Percentiles rank a stretch among this genome's conserved stretches.
Evolutionary conservation across 345 rosid genomes (phyloP).

Genomic region (Lepidium sativum): DNA sequence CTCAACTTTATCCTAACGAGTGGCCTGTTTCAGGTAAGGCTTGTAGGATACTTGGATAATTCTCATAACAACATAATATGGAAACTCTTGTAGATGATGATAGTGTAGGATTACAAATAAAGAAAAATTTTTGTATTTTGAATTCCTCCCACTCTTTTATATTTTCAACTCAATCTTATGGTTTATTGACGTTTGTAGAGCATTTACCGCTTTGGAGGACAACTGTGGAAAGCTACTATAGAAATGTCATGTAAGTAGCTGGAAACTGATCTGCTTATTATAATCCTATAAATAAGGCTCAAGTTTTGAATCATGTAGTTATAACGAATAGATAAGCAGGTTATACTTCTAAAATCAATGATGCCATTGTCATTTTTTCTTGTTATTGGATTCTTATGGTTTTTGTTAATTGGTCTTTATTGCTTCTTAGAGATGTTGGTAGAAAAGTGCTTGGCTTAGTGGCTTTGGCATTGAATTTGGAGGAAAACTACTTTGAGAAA

Average conservation of each 20-base stretch:
- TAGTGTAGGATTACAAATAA: not conserved
- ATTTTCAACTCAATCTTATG: not conserved
- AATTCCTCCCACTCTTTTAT: not conserved
- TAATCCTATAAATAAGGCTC: not conserved
- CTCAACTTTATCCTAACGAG: constrained; percentile 35
- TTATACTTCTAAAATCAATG: not conserved
- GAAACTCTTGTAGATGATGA: not conserved
- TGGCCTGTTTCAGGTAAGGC: constrained; percentile 70
- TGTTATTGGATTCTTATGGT: not conserved
- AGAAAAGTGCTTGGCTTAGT: constrained; percentile 41
- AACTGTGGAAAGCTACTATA: constrained; percentile 50
- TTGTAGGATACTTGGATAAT: not conserved
- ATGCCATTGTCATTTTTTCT: not conserved
- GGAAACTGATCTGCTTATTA: not conserved
- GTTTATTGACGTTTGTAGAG: constrained; percentile 37
- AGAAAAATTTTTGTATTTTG: not conserved
- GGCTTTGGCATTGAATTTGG: constrained; percentile 72
- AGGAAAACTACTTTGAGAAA: constrained; percentile 52
- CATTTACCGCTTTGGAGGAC: constrained; percentile 55
- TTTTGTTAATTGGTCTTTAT: not conserved
- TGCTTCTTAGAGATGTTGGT: constrained; percentile 46
- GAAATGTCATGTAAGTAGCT: constrained; percentile 39
- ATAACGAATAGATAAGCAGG: not conserved
- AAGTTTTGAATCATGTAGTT: not conserved
- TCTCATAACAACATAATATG: not conserved